These are phyloP conservation scores for Plasmodium sp. DNA, from an alignment of 169 alveolate species.

Conservation along the genomic window DNA sequence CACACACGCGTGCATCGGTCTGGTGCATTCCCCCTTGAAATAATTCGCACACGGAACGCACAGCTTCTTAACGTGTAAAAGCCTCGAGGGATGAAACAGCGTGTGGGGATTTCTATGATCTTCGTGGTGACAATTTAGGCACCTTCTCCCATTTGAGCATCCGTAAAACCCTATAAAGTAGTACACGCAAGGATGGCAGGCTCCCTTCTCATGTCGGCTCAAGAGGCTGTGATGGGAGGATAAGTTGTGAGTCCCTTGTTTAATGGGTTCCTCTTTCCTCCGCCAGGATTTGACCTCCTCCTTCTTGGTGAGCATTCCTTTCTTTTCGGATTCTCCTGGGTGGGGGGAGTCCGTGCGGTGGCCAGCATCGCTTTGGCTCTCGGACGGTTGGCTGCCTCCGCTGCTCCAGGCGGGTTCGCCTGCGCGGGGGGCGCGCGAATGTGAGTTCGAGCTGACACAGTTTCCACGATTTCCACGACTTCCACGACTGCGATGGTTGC, in stretches of 20 bases:
- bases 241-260: background rate
- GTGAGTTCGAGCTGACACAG: background rate
- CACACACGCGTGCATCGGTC: conserved; percentile 17
- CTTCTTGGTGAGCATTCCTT: background rate
- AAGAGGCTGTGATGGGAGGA: background rate
- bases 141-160: conserved; percentile 8
- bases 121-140: conserved; percentile 32
- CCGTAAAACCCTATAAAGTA: conserved; percentile 21
- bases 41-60: conserved; percentile 6
- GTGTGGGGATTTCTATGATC: conserved; percentile 13
- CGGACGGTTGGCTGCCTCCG: background rate
- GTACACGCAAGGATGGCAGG: conserved; percentile 24
- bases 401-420: background rate
- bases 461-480: too few relatives aligned
- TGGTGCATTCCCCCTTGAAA: conserved; percentile 16
- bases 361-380: background rate
- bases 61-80: conserved; percentile 7
- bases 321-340: background rate
- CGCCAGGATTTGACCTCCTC: background rate
- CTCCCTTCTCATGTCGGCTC: conserved; percentile 23
- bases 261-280: background rate
- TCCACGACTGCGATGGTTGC: background rate
- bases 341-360: background rate
- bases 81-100: conserved; percentile 21
- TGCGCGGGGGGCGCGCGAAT: background rate